These are phyloP conservation scores for Ascochyta viciae-villosae DNA, from an alignment of 2,329 filamentous ascomycete species.

Conservation along the genomic window DNA sequence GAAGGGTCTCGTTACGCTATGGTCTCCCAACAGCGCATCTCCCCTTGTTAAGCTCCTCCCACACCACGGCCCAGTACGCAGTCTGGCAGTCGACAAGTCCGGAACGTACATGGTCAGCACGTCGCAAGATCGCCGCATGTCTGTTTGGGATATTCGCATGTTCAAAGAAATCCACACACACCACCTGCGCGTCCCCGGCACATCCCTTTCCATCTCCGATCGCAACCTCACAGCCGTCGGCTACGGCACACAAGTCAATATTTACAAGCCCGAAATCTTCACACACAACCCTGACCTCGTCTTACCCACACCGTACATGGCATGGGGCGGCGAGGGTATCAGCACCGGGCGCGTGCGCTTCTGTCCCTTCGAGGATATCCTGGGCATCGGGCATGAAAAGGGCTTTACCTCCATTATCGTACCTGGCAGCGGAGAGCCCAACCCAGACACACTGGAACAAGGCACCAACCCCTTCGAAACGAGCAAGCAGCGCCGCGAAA, in stretches of 20 bases:
- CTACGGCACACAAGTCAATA: constrained; percentile 85
- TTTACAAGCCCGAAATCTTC: constrained; percentile 87
- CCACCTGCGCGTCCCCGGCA: constrained; percentile 80
- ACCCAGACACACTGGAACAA: constrained; percentile 90
- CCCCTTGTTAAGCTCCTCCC: constrained; percentile 90
- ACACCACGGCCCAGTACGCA: constrained; percentile 86
- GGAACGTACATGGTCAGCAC: constrained; percentile 95
- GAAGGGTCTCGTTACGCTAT: constrained; percentile 91
- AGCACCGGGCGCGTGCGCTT: constrained; percentile 82
- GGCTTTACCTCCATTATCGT: constrained; percentile 92
- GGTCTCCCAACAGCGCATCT: constrained; percentile 89
- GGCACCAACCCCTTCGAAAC: constrained; percentile 88
- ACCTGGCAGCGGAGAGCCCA: constrained; percentile 94
- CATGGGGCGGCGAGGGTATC: constrained; percentile 86
- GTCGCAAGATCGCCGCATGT: constrained; percentile 88
- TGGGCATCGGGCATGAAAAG: constrained; percentile 82
- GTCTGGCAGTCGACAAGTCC: constrained; percentile 83
- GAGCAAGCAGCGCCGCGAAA: constrained; percentile 87
- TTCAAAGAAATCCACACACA: constrained; percentile 93
- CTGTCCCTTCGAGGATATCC: constrained; percentile 94
- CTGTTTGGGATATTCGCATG: constrained; percentile 95
- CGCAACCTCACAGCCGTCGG: constrained; percentile 86
- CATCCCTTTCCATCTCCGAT: constrained; percentile 87
- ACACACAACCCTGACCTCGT: constrained; percentile 76
- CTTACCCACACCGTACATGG: constrained; percentile 88